Evolutionary conservation across 345 rosid genomes (phyloP).

Genomic region (Cardamine occulta): DNA sequence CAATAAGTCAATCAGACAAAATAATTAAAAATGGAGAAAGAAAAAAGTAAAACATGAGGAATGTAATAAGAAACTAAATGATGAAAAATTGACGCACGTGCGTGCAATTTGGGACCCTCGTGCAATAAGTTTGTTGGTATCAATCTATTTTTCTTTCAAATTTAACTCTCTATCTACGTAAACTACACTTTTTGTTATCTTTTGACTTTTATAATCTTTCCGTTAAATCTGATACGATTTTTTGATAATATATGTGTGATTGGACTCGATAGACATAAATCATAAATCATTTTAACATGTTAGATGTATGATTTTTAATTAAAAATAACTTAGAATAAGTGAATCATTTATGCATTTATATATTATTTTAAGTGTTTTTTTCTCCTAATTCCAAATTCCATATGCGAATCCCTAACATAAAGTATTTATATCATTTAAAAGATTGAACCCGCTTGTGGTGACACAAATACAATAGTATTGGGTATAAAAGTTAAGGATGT

Average conservation of each 20-base stretch:
- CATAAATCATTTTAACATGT: neutral
- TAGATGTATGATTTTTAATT: neutral
- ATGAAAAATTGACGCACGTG: constrained; percentile 27
- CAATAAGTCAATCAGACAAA: constrained; percentile 27
- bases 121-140: constrained; percentile 34
- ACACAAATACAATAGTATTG: neutral
- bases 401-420: neutral
- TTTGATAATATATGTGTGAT: constrained; percentile 1
- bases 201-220: constrained; percentile 12
- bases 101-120: constrained; percentile 34
- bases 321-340: neutral
- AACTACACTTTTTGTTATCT: constrained; percentile 7
- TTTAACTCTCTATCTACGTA: neutral
- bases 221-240: neutral
- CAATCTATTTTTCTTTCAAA: neutral
- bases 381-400: neutral
- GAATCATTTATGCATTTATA: neutral
- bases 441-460: neutral
- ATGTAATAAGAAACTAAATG: constrained; percentile 31
- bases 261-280: neutral
- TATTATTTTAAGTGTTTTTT: neutral
- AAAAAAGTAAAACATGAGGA: constrained; percentile 4
- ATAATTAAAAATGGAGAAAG: constrained; percentile 20
- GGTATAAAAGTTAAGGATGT: neutral
- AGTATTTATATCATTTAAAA: neutral